phyloP scores from a whole-genome alignment of 345 rosid species.

The Melastoma malabathricum region DNA sequence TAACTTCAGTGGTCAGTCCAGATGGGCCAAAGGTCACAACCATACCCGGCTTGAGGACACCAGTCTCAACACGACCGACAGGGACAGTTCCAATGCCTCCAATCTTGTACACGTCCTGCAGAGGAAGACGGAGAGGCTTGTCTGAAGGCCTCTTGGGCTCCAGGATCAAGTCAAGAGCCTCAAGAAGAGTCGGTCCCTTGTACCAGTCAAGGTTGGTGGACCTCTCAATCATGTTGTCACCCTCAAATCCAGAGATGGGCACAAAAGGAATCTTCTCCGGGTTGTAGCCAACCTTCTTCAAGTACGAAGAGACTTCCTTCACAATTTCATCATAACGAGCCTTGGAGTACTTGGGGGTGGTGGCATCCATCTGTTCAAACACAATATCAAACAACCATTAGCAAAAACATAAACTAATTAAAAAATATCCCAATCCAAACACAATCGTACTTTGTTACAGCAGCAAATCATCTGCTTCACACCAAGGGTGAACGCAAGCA shows the following conservation, averaged over 20 bases:
- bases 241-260: conserved; percentile 41
- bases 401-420: not conserved
- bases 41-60: conserved; percentile 54
- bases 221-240: conserved; percentile 68
- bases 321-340: conserved; percentile 23
- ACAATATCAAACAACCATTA: not conserved
- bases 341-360: conserved; percentile 26
- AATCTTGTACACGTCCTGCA: conserved; percentile 71
- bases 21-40: conserved; percentile 56
- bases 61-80: conserved; percentile 60
- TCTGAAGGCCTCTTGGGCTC: conserved; percentile 76
- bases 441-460: conserved; percentile 41
- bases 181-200: conserved; percentile 57
- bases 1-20: conserved; percentile 18
- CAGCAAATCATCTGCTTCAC: conserved; percentile 72
- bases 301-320: conserved; percentile 26
- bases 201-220: conserved; percentile 60
- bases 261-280: conserved; percentile 25
- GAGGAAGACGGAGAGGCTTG: conserved; percentile 75
- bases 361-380: conserved; percentile 19
- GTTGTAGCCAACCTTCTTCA: conserved; percentile 28
- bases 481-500: conserved; percentile 64
- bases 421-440: too few species aligned
- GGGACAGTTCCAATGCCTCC: conserved; percentile 75
- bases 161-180: conserved; percentile 37